Conservation (phyloP, 2,329 filamentous ascomycete species). For the Davidsoniella virescens region DNA sequence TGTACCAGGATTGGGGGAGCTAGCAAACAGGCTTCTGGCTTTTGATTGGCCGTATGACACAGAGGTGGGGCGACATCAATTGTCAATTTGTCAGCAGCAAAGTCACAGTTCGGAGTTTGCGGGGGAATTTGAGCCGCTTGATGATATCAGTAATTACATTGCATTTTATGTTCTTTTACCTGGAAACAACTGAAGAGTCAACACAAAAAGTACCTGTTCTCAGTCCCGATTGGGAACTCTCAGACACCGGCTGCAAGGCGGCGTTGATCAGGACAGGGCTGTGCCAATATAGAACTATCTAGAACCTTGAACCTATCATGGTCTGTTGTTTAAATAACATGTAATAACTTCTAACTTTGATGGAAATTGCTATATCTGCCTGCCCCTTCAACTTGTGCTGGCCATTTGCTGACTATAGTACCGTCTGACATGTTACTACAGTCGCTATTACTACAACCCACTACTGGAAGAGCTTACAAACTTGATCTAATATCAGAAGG, state of each 20-base stretch:
- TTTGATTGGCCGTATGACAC: background rate
- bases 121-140: background rate
- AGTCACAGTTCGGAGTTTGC: background rate
- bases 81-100: conserved; percentile 15
- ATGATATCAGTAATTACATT: background rate
- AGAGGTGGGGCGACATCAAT: conserved; percentile 4
- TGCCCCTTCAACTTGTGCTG: no score
- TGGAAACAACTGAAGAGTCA: background rate
- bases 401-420: no score
- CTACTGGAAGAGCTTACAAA: no score
- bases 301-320: background rate
- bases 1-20: no score
- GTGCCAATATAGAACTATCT: conserved; percentile 5
- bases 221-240: no score
- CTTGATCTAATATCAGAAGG: no score
- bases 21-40: no score
- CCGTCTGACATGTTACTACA: no score
- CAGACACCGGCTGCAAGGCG: background rate
- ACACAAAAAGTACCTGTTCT: background rate
- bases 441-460: no score
- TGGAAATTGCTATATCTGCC: no score
- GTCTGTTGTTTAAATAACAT: no score
- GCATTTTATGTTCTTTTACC: background rate
- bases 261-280: background rate
- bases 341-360: no score